These are phyloP conservation scores for Pyricularia pennisetigena DNA, from an alignment of 2,329 filamentous ascomycete species.

Conservation along the genomic window DNA sequence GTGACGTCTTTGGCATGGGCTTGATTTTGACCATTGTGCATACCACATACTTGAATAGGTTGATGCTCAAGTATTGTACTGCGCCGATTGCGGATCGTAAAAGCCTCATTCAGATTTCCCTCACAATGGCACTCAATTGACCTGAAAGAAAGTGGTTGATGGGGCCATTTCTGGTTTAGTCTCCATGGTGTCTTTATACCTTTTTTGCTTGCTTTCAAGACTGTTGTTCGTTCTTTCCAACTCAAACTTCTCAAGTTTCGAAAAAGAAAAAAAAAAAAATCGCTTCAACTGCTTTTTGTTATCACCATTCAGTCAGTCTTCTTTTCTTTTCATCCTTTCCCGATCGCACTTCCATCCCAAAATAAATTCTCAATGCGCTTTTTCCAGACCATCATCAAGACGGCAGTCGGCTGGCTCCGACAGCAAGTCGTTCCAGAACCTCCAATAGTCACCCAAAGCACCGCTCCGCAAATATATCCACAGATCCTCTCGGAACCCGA, in stretches of 20 bases:
- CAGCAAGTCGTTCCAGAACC: not conserved
- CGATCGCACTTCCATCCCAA: not conserved
- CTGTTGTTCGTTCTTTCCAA: not conserved
- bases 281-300: not conserved
- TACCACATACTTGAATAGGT: no score
- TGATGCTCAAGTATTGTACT: not conserved
- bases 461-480: not conserved
- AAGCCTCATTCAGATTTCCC: not conserved
- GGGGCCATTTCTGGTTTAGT: not conserved
- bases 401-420: not conserved
- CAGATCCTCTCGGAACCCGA: not conserved
- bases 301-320: not conserved
- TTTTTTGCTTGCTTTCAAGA: no score
- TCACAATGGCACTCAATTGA: not conserved
- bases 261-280: no score
- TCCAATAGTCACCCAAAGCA: not conserved
- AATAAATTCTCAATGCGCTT: not conserved
- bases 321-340: not conserved
- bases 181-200: not conserved
- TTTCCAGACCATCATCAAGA: not conserved
- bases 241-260: not conserved
- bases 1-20: not conserved
- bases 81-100: not conserved
- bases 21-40: no score
- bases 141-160: not conserved